Base-by-base conservation (phyloP, 768 basidiomycete species). In the Russula compacta region DNA sequence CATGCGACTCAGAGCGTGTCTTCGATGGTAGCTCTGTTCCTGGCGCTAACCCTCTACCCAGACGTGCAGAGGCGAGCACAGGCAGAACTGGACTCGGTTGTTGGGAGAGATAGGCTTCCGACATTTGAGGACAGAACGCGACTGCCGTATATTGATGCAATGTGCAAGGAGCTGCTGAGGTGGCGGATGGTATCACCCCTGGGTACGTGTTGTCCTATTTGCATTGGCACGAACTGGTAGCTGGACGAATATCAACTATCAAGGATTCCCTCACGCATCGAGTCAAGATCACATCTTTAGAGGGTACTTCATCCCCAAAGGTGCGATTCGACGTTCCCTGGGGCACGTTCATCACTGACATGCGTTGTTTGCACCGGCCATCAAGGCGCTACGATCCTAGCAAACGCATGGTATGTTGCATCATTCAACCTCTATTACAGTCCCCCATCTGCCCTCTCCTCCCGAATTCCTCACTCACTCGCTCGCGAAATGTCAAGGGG, bases 231-330 rank as follows among this genome's bases (percentile, higher is more conserved):
- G 35, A 4, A 8, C 3, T 2, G 7, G 15, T 6, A 21, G 11
- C n/a, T 15, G 14, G 7, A 43, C 5, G 3, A 49, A 42, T 58
- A 6, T 53, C 52, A 1, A 29, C 4, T 65, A 63, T 15, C 11
- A 65, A 53, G 60, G 55, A 1, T 35, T 71, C 10, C 70, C 70
- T 15, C 70, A 71, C 53, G 39, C 56, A 1, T 24, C 56, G 19
- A 60, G 21, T 14, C 36, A 65, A 29, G 71, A 70, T 29, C 69
- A 68, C 43, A 43, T 67, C 8, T 72, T 68, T 58, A 56, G 65
- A 29, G 70, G 69, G 6, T 67, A 64, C 50, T 64, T 64, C 55
- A 69, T 72, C 4, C 69, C 70, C 14, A 71, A 71, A 58, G 71
- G 66, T 51, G 14, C 58, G 8, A 17, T n/a, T 7, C 6, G 2